Evolutionary conservation across 495 filamentous ascomycete species (phyloP).

Genomic region (Hypoxylon fragiforme): DNA sequence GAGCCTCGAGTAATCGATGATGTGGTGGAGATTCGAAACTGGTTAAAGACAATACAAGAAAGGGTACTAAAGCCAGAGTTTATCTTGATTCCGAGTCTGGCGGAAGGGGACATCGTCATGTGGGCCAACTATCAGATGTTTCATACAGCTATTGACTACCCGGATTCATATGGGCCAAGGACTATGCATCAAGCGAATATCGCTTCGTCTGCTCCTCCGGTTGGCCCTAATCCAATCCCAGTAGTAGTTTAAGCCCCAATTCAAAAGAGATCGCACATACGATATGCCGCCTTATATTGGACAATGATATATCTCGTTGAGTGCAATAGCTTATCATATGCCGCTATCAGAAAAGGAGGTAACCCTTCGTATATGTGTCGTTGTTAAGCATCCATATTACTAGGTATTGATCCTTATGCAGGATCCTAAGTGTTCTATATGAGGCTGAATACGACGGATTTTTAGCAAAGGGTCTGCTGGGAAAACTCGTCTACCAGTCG

Average conservation of each 20-base stretch:
- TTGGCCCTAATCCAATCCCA: conserved; percentile 22
- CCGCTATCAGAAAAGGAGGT: too few relatives aligned
- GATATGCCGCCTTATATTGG: too few relatives aligned
- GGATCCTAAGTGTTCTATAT: background rate
- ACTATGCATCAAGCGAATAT: conserved; percentile 47
- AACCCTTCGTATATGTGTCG: too few relatives aligned
- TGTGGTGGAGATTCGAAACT: conserved; percentile 37
- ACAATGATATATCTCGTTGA: too few relatives aligned
- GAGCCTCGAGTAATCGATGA: conserved; percentile 38
- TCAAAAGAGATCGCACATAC: background rate
- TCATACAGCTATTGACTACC: conserved; percentile 44
- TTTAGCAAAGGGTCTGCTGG: too few relatives aligned
- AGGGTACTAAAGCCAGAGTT: conserved; percentile 34
- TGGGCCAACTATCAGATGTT: conserved; percentile 44
- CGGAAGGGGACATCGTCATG: conserved; percentile 41
- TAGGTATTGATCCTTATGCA: too few relatives aligned
- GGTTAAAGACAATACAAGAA: conserved; percentile 30
- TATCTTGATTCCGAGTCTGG: conserved; percentile 32
- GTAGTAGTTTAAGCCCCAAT: background rate
- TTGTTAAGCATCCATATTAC: background rate
- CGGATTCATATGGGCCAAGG: conserved; percentile 35
- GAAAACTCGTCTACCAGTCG: conserved; percentile 73
- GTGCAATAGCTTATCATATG: too few relatives aligned
- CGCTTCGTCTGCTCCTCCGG: conserved; percentile 20
- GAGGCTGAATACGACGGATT: too few relatives aligned